A percentile compares a stretch with the other conserved stretches of the same genome.
Conservation (phyloP, 495 filamentous ascomycete genomes). For the Chaetomium tenue region DNA sequence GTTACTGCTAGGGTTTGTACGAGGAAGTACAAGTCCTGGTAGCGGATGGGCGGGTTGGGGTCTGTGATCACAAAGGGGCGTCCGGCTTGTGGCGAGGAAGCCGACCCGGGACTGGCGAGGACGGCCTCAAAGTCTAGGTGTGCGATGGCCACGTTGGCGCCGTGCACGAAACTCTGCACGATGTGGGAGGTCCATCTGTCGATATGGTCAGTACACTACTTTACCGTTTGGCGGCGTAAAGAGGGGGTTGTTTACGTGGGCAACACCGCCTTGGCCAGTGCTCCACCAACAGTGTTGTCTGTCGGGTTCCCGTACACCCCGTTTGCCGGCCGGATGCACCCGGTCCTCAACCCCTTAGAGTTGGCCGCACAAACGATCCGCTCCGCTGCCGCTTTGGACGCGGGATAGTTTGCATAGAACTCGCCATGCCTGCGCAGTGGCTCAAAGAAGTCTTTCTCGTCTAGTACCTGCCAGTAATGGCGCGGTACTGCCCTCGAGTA, state of each 20-base stretch:
- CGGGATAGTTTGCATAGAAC: slow-evolving; percentile 59
- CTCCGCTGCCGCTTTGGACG: slow-evolving; percentile 55
- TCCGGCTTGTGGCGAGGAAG: slow-evolving; percentile 39
- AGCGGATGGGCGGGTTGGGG: slow-evolving; percentile 44
- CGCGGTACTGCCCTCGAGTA: slow-evolving; percentile 33
- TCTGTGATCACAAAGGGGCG: slow-evolving; percentile 43
- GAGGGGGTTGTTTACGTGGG: slow-evolving; percentile 44
- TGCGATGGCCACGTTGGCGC: slow-evolving; percentile 56
- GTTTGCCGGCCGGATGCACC: slow-evolving; percentile 58
- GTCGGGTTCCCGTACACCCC: slow-evolving; percentile 59
- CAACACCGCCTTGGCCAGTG: slow-evolving; percentile 34
- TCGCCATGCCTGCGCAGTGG: slow-evolving; percentile 47
- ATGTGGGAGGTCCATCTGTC: slow-evolving; percentile 50
- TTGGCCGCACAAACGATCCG: slow-evolving; percentile 51
- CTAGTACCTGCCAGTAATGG: slow-evolving; percentile 49
- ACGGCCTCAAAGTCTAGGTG: slow-evolving; percentile 57
- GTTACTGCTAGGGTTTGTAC: slow-evolving; percentile 35
- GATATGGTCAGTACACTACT: slow-evolving; percentile 2
- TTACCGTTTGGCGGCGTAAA: neutral
- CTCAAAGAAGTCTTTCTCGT: slow-evolving; percentile 43
- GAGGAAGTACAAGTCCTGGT: slow-evolving; percentile 26
- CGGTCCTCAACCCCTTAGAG: slow-evolving; percentile 48
- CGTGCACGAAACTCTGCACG: slow-evolving; percentile 58
- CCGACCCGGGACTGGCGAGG: slow-evolving; percentile 26
- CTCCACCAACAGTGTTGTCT: slow-evolving; percentile 50